Conservation (phyloP, 345 rosid species). For the Anastatica hierochuntica region DNA sequence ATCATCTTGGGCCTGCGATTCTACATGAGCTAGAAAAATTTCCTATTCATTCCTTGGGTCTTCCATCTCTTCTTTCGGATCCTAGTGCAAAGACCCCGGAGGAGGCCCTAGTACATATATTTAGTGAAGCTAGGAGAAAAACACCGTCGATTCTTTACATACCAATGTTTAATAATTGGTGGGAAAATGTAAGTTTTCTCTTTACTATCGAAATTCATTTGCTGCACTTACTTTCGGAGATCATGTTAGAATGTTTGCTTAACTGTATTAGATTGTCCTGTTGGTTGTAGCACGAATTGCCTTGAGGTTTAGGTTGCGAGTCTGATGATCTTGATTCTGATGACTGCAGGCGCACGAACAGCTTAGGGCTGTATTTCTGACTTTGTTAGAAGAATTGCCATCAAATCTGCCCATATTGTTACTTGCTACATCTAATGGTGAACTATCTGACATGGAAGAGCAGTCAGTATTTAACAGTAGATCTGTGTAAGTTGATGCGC, state of each 20-base stretch:
- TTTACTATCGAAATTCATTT: constrained; percentile 4
- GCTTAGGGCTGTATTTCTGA: constrained; percentile 79
- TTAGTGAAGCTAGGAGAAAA: constrained; percentile 95
- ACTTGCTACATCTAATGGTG: constrained; percentile 61
- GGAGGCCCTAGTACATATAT: constrained; percentile 96
- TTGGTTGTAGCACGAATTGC: no score
- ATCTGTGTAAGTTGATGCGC: constrained; percentile 52
- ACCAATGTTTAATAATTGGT: constrained; percentile 91
- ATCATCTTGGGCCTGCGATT: constrained; percentile 98
- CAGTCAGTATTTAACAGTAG: constrained; percentile 55
- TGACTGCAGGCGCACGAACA: constrained; percentile 87
- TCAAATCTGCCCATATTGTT: constrained; percentile 77
- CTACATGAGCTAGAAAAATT: constrained; percentile 93
- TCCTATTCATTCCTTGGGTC: constrained; percentile 96
- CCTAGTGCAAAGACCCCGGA: constrained; percentile 99
- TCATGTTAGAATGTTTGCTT: constrained; percentile 5
- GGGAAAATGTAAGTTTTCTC: constrained; percentile 77
- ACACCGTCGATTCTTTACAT: constrained; percentile 91
- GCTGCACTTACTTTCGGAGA: constrained; percentile 1
- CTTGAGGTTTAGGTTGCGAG: no score
- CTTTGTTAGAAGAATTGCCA: constrained; percentile 88
- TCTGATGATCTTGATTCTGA: constrained; percentile 19
- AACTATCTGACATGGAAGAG: constrained; percentile 48
- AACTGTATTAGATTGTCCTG: no score
- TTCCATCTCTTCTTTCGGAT: constrained; percentile 95